Conservation (phyloP, 176 grass and related monocot genomes). For the Guadua angustifolia region DNA sequence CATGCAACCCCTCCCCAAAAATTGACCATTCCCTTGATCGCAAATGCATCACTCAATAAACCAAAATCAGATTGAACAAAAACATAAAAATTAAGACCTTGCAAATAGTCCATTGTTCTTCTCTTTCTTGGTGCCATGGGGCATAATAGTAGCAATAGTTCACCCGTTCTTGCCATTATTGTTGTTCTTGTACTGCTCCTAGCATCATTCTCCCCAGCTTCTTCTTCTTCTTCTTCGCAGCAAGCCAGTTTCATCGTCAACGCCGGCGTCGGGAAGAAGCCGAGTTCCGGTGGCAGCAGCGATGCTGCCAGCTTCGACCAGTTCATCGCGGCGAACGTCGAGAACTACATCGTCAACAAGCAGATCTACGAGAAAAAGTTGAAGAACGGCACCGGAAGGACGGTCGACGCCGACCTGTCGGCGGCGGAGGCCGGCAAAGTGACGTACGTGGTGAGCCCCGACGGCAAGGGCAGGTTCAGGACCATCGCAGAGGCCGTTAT, state of each 20-base stretch:
- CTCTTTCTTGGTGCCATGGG: not conserved
- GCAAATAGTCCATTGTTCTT: not conserved
- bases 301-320: constrained; percentile 19
- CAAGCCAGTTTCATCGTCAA: not conserved
- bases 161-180: not conserved
- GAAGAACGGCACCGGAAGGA: not conserved
- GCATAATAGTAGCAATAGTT: not conserved
- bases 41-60: not conserved
- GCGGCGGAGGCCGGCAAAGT: constrained; percentile 38
- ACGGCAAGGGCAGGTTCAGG: constrained; percentile 47
- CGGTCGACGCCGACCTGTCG: constrained; percentile 32
- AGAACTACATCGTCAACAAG: constrained; percentile 24
- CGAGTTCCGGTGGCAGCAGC: not conserved
- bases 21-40: no score
- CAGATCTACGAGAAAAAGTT: constrained; percentile 31
- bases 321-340: constrained; percentile 40
- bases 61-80: not conserved
- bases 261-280: not conserved
- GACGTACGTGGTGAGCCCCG: constrained; percentile 48
- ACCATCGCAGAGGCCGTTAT: constrained; percentile 50
- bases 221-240: not conserved
- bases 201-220: not conserved
- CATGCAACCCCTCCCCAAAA: not conserved
- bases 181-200: not conserved
- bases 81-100: not conserved